phyloP scores from a whole-genome alignment of 2,329 filamentous ascomycete genomes.

The Fusarium udum region DNA sequence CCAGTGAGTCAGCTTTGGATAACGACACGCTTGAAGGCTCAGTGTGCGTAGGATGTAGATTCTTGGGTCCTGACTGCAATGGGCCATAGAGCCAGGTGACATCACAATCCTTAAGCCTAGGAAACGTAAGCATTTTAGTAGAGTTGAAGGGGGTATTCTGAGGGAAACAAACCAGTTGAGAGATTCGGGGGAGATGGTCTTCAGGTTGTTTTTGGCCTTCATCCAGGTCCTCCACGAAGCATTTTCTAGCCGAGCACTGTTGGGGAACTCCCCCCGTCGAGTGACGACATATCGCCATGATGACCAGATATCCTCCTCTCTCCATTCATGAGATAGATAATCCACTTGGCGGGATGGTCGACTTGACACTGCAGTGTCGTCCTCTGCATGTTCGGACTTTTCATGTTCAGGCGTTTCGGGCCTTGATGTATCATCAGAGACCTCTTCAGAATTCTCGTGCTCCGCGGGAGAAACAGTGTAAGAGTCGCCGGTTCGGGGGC shows the following conservation, averaged over 20 bases:
- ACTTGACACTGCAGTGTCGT: constrained; percentile 79
- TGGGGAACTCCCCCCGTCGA: constrained; percentile 80
- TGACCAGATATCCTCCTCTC: constrained; percentile 95
- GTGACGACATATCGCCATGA: constrained; percentile 95
- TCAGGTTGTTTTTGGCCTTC: constrained; percentile 87
- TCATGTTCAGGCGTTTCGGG: constrained; percentile 65
- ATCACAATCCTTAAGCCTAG: constrained; percentile 94
- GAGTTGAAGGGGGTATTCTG: background rate
- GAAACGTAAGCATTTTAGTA: constrained; percentile 43
- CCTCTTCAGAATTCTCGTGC: constrained; percentile 58
- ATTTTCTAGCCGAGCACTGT: constrained; percentile 87
- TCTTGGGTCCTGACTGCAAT: constrained; percentile 75
- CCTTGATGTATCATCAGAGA: constrained; percentile 55
- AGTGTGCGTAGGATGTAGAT: constrained; percentile 58
- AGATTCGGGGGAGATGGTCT: constrained; percentile 88
- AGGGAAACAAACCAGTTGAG: constrained; percentile 79
- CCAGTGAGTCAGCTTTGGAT: constrained; percentile 70
- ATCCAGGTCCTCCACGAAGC: constrained; percentile 98
- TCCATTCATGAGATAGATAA: constrained; percentile 92
- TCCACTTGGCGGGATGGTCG: constrained; percentile 91
- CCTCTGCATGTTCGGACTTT: constrained; percentile 69
- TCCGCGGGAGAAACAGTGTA: constrained; percentile 64
- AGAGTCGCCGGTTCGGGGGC: constrained; percentile 60
- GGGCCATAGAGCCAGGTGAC: constrained; percentile 98
- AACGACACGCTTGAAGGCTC: constrained; percentile 55